phyloP scores from a whole-genome alignment of 2,329 filamentous ascomycete species.

The Westerdykella aurantiaca region DNA sequence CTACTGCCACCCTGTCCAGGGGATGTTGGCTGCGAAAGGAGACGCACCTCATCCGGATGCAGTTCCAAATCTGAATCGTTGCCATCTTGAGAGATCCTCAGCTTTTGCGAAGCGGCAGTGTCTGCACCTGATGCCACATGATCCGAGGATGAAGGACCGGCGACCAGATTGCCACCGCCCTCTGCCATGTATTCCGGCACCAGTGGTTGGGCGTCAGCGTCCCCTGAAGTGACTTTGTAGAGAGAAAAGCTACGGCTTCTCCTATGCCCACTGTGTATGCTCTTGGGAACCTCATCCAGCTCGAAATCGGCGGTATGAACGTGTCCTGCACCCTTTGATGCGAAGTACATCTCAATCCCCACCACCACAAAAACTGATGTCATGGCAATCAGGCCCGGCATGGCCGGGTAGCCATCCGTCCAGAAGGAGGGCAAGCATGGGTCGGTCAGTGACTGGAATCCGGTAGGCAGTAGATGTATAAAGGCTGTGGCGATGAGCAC shows the following conservation, averaged over 20 bases:
- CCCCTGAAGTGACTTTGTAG: constrained; percentile 17
- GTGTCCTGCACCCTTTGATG: constrained; percentile 59
- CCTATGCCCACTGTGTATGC: constrained; percentile 20
- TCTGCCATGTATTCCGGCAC: too few relatives aligned
- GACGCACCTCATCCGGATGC: constrained; percentile 28
- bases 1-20: constrained; percentile 16
- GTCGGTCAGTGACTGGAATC: constrained; percentile 37
- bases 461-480: constrained; percentile 39
- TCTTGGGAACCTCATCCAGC: constrained; percentile 14
- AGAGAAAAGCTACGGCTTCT: constrained; percentile 30
- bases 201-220: too few relatives aligned
- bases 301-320: constrained; percentile 47
- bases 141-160: constrained; percentile 28
- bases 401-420: constrained; percentile 36
- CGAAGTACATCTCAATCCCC: constrained; percentile 82
- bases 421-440: constrained; percentile 38
- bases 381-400: constrained; percentile 39
- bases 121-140: constrained; percentile 15
- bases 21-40: too few relatives aligned
- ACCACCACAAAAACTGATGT: constrained; percentile 58
- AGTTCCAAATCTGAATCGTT: constrained; percentile 33
- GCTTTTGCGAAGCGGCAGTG: constrained; percentile 6
- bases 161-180: constrained; percentile 23
- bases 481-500: constrained; percentile 39
- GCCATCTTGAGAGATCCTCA: constrained; percentile 15